Evolutionary conservation across 2,329 filamentous ascomycete genomes (phyloP).

Genomic region (Alternaria triticimaculans): DNA sequence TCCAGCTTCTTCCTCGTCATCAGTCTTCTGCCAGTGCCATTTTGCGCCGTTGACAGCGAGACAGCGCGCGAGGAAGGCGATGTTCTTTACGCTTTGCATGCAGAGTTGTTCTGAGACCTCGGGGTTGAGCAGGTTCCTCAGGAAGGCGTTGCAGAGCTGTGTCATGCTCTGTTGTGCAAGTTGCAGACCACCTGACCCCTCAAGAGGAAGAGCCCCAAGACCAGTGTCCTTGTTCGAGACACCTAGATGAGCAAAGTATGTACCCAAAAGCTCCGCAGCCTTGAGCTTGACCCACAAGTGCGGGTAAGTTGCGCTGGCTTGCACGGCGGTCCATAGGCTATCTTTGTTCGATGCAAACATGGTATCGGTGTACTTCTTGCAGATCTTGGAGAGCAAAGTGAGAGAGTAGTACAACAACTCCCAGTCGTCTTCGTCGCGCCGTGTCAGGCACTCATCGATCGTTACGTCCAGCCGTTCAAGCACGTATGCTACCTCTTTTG

Average conservation of each 20-base stretch:
- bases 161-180: conserved; percentile 71
- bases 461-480: conserved; percentile 59
- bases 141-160: conserved; percentile 62
- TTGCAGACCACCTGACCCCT: conserved; percentile 73
- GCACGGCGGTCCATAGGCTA: conserved; percentile 74
- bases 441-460: conserved; percentile 57
- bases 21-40: conserved; percentile 54
- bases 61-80: conserved; percentile 78
- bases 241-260: conserved; percentile 82
- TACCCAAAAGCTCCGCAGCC: conserved; percentile 74
- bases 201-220: conserved; percentile 65
- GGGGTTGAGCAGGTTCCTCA: conserved; percentile 66
- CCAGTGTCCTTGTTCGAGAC: conserved; percentile 63
- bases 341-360: conserved; percentile 67
- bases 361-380: conserved; percentile 68
- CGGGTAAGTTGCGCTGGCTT: conserved; percentile 72
- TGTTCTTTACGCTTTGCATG: conserved; percentile 77
- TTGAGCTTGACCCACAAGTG: conserved; percentile 78
- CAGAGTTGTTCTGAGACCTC: conserved; percentile 77
- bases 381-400: conserved; percentile 71
- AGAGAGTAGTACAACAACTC: conserved; percentile 78
- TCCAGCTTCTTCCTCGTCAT: conserved; percentile 49
- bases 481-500: conserved; percentile 72
- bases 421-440: conserved; percentile 66
- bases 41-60: conserved; percentile 64